phyloP scores from a whole-genome alignment of 2,329 filamentous ascomycete genomes.

The Neonectria ditissima region DNA sequence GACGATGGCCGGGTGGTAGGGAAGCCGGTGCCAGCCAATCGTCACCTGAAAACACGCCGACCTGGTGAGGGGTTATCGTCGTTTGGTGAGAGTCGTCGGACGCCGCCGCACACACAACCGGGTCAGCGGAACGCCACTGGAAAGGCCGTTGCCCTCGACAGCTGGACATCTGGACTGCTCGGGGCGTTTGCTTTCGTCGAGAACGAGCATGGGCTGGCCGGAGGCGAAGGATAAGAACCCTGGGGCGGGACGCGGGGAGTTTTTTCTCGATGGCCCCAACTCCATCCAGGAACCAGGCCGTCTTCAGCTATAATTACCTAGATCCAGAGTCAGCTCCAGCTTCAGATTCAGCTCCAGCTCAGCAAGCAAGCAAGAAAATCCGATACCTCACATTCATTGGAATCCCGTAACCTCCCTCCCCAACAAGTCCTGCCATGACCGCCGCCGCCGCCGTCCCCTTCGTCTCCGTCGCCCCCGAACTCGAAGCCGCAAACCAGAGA shows the following conservation, averaged over 20 bases:
- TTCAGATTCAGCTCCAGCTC: background rate
- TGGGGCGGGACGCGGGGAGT: slow-evolving; percentile 8
- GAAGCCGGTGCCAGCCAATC: slow-evolving; percentile 35
- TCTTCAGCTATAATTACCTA: no score
- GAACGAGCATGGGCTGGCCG: slow-evolving; percentile 11
- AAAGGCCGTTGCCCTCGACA: background rate
- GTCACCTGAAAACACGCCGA: slow-evolving; percentile 12
- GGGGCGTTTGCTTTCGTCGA: slow-evolving; percentile 14
- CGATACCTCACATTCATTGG: slow-evolving; percentile 19
- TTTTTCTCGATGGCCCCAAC: slow-evolving; percentile 2
- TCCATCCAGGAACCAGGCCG: background rate
- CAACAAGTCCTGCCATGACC: slow-evolving; percentile 24
- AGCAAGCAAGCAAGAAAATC: slow-evolving; percentile 15
- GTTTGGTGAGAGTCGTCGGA: slow-evolving; percentile 27
- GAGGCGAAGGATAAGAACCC: slow-evolving; percentile 26
- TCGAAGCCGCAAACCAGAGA: slow-evolving; percentile 41
- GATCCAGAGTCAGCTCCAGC: background rate
- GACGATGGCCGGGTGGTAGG: slow-evolving; percentile 13
- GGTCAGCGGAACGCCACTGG: slow-evolving; percentile 31
- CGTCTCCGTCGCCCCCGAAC: slow-evolving; percentile 31
- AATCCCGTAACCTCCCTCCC: background rate
- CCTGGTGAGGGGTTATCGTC: slow-evolving; percentile 31
- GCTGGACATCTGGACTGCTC: no score
- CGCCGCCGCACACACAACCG: slow-evolving; percentile 31
- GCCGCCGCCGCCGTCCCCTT: no score